Conservation (phyloP, 352 stramenopile species). For the Pilasporangium apinafurcum region DNA sequence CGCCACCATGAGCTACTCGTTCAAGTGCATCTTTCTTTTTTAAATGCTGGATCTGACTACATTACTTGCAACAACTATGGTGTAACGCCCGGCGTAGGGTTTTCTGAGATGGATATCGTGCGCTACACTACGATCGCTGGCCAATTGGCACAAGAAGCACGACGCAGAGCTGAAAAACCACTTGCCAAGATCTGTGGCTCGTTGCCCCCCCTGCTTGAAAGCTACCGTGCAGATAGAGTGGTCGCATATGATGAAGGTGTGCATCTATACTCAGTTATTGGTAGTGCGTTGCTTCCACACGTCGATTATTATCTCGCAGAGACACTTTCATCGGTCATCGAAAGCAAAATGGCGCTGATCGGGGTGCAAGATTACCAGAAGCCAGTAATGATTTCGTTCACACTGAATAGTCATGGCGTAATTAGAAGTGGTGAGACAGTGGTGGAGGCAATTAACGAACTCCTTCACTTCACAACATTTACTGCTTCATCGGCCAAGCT, state of each 20-base stretch:
- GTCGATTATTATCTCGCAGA: constrained; percentile 83
- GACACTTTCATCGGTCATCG: constrained; percentile 83
- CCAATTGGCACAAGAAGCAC: constrained; percentile 46
- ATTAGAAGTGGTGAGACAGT: constrained; percentile 72
- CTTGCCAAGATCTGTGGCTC: constrained; percentile 69
- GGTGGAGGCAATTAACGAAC: constrained; percentile 24
- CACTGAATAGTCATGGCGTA: constrained; percentile 51
- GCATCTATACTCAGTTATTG: constrained; percentile 60
- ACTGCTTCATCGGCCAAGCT: constrained; percentile 14
- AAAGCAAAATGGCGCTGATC: constrained; percentile 78
- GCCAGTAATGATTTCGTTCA: constrained; percentile 82
- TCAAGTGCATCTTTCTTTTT: constrained; percentile 80
- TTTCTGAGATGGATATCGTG: constrained; percentile 62
- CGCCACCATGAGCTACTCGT: constrained; percentile 66
- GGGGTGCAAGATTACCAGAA: constrained; percentile 36
- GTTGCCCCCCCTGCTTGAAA: constrained; percentile 82
- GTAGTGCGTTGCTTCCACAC: constrained; percentile 47
- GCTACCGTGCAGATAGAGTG: constrained; percentile 83
- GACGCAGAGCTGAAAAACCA: constrained; percentile 3
- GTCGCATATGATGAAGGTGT: constrained; percentile 61
- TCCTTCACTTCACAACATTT: constrained; percentile 23
- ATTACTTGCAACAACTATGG: constrained; percentile 92
- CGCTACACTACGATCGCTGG: constrained; percentile 41
- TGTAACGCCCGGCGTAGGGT: constrained; percentile 82
- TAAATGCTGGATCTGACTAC: constrained; percentile 63